Percentiles rank a stretch among this genome's conserved stretches.
Evolutionary conservation across 805 yeast genomes (phyloP).

Genomic region (Kregervanrija delftensis): DNA sequence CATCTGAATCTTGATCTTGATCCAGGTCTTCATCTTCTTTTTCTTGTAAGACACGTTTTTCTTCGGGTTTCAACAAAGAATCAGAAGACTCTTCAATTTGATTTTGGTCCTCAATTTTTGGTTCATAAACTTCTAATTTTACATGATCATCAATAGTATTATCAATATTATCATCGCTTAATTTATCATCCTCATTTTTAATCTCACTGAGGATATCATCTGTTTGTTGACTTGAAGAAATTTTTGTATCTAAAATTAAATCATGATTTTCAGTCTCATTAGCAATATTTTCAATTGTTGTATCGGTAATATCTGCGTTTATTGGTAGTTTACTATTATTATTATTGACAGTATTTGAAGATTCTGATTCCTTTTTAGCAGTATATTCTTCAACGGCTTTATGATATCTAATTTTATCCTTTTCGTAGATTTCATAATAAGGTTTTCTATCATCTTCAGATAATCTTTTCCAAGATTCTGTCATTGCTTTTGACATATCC

Average conservation of each 20-base stretch:
- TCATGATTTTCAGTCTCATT: too few relatives aligned
- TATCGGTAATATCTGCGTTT: neutral
- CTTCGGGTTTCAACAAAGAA: too few relatives aligned
- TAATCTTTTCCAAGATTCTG: slow-evolving; percentile 80
- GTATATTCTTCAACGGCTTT: slow-evolving; percentile 54
- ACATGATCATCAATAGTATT: too few relatives aligned
- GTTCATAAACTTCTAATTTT: too few relatives aligned
- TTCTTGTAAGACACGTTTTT: too few relatives aligned
- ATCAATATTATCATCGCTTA: neutral
- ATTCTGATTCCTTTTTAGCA: slow-evolving; percentile 19
- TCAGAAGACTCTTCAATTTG: too few relatives aligned
- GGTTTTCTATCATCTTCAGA: slow-evolving; percentile 65
- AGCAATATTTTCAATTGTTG: neutral
- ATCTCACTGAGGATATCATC: neutral
- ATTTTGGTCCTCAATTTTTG: too few relatives aligned
- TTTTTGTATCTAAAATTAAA: too few relatives aligned
- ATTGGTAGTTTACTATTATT: slow-evolving; percentile 3
- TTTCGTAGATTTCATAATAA: slow-evolving; percentile 67
- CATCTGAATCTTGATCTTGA: neutral
- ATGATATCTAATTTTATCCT: slow-evolving; percentile 69
- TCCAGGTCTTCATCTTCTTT: too few relatives aligned
- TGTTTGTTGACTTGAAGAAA: too few relatives aligned
- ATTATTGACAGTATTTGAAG: slow-evolving; percentile 2
- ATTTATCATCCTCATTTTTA: neutral
- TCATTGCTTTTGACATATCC: slow-evolving; percentile 71